Evolutionary conservation across 2,329 filamentous ascomycete species (phyloP), one percentile per base, ranked within the genome.

Genomic region (Apiospora sp.): DNA sequence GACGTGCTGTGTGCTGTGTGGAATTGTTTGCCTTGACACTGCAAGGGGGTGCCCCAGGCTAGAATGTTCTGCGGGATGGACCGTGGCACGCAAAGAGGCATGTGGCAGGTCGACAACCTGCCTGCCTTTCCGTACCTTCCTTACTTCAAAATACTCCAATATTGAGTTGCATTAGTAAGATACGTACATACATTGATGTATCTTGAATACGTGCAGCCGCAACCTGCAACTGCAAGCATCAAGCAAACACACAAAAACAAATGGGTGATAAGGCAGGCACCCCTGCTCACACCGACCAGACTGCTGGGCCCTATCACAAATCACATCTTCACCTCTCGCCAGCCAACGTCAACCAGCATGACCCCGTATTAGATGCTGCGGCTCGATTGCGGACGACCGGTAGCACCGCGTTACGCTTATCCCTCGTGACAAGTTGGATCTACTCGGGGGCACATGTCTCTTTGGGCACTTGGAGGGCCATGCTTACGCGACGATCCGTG

Each of bases 221-320:
- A 34, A 58, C 13, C 51, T 58, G 51, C 51, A 34, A 51, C 27
- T 30, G 49, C 4, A 30, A 19, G 22, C 13, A 30, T 30, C 27
- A 41, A 34, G 58, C 58, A 64, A 41, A 64, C 22, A 30, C 22
- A 5, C 2, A 2, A 34, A 13, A 13, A 30, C 24, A 24, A n/a
- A 13, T 24, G 24, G 51, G 14, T 34, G 51, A 34, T 34, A 22
- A 19, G 16, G 27, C 51, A 58, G 27, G 22, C 8, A 64, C 34
- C 58, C 34, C 58, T 64, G 58, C 34, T 8, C 27, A 22, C 27
- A 6, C 8, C 13, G n/a, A 41, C 58, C 58, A 6, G 16, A 41
- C 58, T 22, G 58, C 58, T 41, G 58, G 58, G 58, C 24, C 58
- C 8, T 64, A 24, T 64, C 34, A 64, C 54, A 61, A 61, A 61